phyloP scores from a whole-genome alignment of 108 stramenopile species.

The Aurantiochytrium sp. region DNA sequence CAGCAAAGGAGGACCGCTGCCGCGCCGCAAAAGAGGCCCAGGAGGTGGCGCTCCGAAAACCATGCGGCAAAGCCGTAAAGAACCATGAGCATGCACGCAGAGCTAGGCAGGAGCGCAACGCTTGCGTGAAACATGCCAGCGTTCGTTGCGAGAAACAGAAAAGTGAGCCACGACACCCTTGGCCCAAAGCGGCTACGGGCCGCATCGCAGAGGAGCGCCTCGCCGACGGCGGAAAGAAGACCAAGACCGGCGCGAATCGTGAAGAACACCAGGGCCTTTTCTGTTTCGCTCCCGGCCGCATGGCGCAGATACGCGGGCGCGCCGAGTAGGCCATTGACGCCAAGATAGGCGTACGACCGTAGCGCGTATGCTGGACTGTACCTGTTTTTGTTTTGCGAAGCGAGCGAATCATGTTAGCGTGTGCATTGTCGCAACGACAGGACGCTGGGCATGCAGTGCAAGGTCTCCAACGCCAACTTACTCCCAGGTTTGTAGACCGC shows the following conservation, averaged over 20 bases:
- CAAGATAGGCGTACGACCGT: slow-evolving; percentile 82
- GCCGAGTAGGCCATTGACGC: slow-evolving; percentile 40
- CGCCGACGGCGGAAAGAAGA: slow-evolving; percentile 28
- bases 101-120: slow-evolving; percentile 73
- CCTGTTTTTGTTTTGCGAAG: background rate
- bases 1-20: slow-evolving; percentile 75
- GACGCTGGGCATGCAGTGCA: background rate
- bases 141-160: slow-evolving; percentile 40
- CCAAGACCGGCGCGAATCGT: slow-evolving; percentile 46
- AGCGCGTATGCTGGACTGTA: slow-evolving; percentile 67
- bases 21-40: slow-evolving; percentile 36
- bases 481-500: slow-evolving; percentile 83
- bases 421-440: too few species aligned
- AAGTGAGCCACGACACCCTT: background rate
- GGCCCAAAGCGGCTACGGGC: slow-evolving; percentile 16
- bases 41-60: slow-evolving; percentile 41
- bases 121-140: slow-evolving; percentile 71
- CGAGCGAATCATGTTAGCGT: background rate
- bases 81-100: slow-evolving; percentile 57
- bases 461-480: slow-evolving; percentile 45
- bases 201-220: background rate
- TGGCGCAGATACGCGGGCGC: background rate
- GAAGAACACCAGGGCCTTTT: slow-evolving; percentile 49
- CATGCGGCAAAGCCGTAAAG: slow-evolving; percentile 44
- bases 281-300: background rate